Base-by-base conservation (phyloP, 1,284 basidiomycete genomes). In the Afroboletus lepidellus region DNA sequence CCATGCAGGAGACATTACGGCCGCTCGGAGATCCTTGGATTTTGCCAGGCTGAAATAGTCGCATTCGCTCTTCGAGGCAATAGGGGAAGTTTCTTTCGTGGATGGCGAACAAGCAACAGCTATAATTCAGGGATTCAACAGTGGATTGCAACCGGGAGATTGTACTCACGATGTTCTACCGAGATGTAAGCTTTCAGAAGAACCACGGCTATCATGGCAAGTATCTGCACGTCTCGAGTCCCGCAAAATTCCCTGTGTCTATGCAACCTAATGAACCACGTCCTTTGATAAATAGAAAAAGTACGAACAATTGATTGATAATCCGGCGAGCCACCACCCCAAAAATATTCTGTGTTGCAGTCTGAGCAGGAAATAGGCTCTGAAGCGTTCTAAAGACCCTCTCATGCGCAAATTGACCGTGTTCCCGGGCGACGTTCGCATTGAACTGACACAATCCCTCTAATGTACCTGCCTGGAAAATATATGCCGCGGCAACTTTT, bases 171-270 rank as follows among this genome's bases (percentile, higher is more conserved):
- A 45, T 58, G 58, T 21, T 64, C 58, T 21, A 37, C 57, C 3
- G 66, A 55, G 12, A 51, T 41, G 4, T 58, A 58, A 15, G 72
- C 74, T 61, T 80, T 80, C 3, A 92, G 73, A 4, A 94, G 71
- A 18, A 92, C 67, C 42, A 84, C 77, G 0, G 90, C 79, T 0
- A 94, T 63, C 75, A 94, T 85, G 0, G 88, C 90, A 4, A 95
- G 76, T 75, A 92, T 86, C 62, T 94, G 91, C 0, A 93, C 69
- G 62, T 95, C 91, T 58, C 82, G 87, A 27, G 75, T 74, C 23
- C 74, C 75, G 7, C 81, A 77, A 30, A 92, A 76, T 55, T 88
- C 79, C 1, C 70, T 61, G 57, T 92, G 85, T 53, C 90, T 93
- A 37, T 21, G 20, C 11, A 51, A 52, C 20, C 30, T 3, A 16